Evolutionary conservation across 495 filamentous ascomycete genomes (phyloP), one percentile per base, ranked within the genome.

Genomic region (Hypoxylon lienhwacheense): DNA sequence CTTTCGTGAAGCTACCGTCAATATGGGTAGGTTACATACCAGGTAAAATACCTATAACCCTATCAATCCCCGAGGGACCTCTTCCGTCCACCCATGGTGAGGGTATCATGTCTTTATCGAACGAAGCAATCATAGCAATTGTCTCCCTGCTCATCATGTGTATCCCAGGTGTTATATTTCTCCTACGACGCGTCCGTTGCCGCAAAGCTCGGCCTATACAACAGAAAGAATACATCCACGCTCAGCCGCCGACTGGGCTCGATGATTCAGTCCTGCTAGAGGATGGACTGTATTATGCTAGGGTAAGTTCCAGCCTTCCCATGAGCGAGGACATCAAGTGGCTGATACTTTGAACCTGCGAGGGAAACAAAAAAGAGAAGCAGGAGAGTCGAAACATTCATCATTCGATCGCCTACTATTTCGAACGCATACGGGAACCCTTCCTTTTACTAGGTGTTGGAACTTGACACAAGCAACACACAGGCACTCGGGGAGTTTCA

Each of bases 101-200:
- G n/a, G n/a, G n/a, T n/a, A n/a, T n/a, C n/a, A n/a, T n/a, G n/a
- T n/a, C 35, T 24, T 40, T 54, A 8, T 14, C 50, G 25, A 33
- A 54, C 19, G 32, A 46, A 20, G 14, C 41, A 3, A 40, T 54
- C 12, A 21, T 54, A 1, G 50, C 15, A n/a, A 40, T 54, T 14
- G 15, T 47, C 6, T 14, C 17, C 25, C 5, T 54, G 17, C 12
- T 54, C 25, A 33, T 33, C 1, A 54, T 54, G 50, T 54, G 50
- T 6, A 4, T 54, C 4, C 41, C 50, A 24, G 7, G 33, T 14
- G 7, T 54, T 3, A 20, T n/a, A 15, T 46, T 40, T 19, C 32
- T 54, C 12, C 29, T 46, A 14, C 41, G 33, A 0, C 0, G 3
- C 2, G 12, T 54, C 2, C 50, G 12, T 10, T 33, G 25, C 2